Percentiles rank a stretch among this genome's conserved stretches.
Conservation (phyloP, 495 filamentous ascomycete species). For the Penicillium arizonense region DNA sequence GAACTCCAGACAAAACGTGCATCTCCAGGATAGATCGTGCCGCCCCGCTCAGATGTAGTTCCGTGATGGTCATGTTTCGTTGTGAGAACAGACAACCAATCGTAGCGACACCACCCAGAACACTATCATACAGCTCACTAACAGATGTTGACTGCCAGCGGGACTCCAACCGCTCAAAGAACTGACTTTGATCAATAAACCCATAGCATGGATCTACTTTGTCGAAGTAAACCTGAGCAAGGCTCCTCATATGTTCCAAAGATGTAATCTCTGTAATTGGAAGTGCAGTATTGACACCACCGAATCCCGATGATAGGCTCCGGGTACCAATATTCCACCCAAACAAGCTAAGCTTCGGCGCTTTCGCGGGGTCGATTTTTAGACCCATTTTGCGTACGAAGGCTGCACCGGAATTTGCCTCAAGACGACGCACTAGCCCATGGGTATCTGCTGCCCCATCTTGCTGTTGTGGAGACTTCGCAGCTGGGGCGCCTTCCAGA, state of each 20-base stretch:
- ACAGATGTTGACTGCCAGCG: slow-evolving; percentile 27
- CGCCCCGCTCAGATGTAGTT: slow-evolving; percentile 35
- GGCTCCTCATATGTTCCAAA: slow-evolving; percentile 27
- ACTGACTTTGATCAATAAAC: slow-evolving; percentile 37
- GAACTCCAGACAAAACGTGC: slow-evolving; percentile 14
- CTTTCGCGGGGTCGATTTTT: slow-evolving; percentile 45
- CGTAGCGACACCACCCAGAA: slow-evolving; percentile 42
- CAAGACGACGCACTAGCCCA: slow-evolving; percentile 30
- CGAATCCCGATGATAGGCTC: slow-evolving; percentile 13
- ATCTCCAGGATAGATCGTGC: slow-evolving; percentile 36
- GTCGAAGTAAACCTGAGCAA: slow-evolving; percentile 45
- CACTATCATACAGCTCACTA: slow-evolving; percentile 33
- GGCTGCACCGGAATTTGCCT: slow-evolving; percentile 51
- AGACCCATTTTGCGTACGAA: slow-evolving; percentile 50
- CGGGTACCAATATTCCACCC: slow-evolving; percentile 52
- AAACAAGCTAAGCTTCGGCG: slow-evolving; percentile 50
- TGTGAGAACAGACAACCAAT: slow-evolving; percentile 43
- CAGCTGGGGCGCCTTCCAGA: not conserved
- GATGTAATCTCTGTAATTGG: slow-evolving; percentile 37
- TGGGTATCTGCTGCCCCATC: slow-evolving; percentile 17
- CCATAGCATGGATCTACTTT: slow-evolving; percentile 49
- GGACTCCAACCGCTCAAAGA: slow-evolving; percentile 25
- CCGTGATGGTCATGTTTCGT: slow-evolving; percentile 22
- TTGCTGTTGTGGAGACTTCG: slow-evolving; percentile 1
- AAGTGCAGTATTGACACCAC: not conserved